phyloP scores from a whole-genome alignment of 805 yeast species.

The Tetrapisispora nanseiensis region DNA sequence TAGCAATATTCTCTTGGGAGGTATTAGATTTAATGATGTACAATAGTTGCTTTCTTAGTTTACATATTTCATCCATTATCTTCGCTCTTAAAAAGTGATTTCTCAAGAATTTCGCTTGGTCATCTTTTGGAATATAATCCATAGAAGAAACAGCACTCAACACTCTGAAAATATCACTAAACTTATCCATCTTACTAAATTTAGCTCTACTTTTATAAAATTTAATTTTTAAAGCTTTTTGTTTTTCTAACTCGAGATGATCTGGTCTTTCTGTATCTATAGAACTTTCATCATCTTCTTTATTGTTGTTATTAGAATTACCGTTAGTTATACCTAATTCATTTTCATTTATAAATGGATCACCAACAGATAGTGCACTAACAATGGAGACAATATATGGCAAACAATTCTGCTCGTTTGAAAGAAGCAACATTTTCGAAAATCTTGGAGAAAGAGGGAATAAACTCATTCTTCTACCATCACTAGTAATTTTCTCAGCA shows the following conservation, averaged over 20 bases:
- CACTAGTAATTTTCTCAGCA: slow-evolving; percentile 51
- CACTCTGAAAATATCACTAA: slow-evolving; percentile 65
- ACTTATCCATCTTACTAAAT: slow-evolving; percentile 59
- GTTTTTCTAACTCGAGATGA: neutral
- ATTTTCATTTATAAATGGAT: slow-evolving; percentile 69
- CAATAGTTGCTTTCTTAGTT: slow-evolving; percentile 70
- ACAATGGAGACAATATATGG: slow-evolving; percentile 88
- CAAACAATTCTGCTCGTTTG: slow-evolving; percentile 77
- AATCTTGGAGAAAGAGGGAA: slow-evolving; percentile 93
- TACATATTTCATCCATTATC: slow-evolving; percentile 73
- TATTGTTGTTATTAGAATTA: slow-evolving; percentile 7
- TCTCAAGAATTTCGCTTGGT: slow-evolving; percentile 40
- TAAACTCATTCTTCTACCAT: slow-evolving; percentile 78
- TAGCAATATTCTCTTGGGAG: slow-evolving; percentile 50
- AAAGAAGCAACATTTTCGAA: slow-evolving; percentile 79
- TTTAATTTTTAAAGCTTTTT: slow-evolving; percentile 36
- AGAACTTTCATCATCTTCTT: slow-evolving; percentile 16
- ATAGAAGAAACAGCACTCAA: slow-evolving; percentile 80
- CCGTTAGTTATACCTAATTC: slow-evolving; percentile 49
- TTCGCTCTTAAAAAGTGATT: slow-evolving; percentile 67
- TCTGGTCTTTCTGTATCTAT: slow-evolving; percentile 26
- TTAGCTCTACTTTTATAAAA: slow-evolving; percentile 49
- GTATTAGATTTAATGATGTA: slow-evolving; percentile 63
- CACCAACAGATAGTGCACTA: slow-evolving; percentile 87
- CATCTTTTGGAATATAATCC: slow-evolving; percentile 55